These are phyloP conservation scores for Teratosphaeria destructans DNA, from an alignment of 2,329 filamentous ascomycete species.

Conservation along the genomic window DNA sequence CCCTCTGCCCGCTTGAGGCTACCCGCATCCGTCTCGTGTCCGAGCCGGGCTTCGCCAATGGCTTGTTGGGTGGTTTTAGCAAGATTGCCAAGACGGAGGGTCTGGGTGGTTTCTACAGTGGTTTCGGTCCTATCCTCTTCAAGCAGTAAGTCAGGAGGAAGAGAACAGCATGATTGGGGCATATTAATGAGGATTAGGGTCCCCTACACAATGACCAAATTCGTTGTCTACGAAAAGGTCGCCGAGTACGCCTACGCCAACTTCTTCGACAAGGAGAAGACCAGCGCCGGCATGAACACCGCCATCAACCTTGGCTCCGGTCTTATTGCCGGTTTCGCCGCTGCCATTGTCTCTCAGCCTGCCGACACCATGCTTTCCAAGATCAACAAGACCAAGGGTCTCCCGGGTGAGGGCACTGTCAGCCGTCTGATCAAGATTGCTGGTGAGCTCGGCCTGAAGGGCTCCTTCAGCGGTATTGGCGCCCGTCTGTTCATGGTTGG, in stretches of 20 bases:
- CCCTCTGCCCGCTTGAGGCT: slow-evolving; percentile 83
- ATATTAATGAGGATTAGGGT: slow-evolving; percentile 45
- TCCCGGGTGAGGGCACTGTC: slow-evolving; percentile 73
- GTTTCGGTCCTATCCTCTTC: slow-evolving; percentile 79
- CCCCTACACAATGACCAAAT: slow-evolving; percentile 91
- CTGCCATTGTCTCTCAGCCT: slow-evolving; percentile 77
- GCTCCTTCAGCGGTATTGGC: slow-evolving; percentile 71
- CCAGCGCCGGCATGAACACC: slow-evolving; percentile 62
- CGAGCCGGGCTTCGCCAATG: slow-evolving; percentile 73
- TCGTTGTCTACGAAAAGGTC: slow-evolving; percentile 88
- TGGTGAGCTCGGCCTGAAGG: slow-evolving; percentile 67
- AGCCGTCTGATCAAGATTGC: slow-evolving; percentile 78
- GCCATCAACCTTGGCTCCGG: slow-evolving; percentile 75
- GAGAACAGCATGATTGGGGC: slow-evolving; percentile 1
- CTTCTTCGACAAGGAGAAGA: slow-evolving; percentile 56
- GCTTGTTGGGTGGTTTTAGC: slow-evolving; percentile 66
- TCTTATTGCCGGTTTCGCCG: slow-evolving; percentile 77
- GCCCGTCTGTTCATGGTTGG: slow-evolving; percentile 68
- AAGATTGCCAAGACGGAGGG: slow-evolving; percentile 80
- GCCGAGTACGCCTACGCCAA: slow-evolving; percentile 58
- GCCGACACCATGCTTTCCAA: slow-evolving; percentile 90
- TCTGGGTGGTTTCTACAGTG: slow-evolving; percentile 77
- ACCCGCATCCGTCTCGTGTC: slow-evolving; percentile 90
- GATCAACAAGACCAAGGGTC: slow-evolving; percentile 91
- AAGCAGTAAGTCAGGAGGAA: slow-evolving; percentile 49